Percentiles rank a stretch among this genome's conserved stretches.
These are phyloP conservation scores for Mucor saturninus DNA, from an alignment of 371 early-diverging fungal species.

Conservation along the genomic window DNA sequence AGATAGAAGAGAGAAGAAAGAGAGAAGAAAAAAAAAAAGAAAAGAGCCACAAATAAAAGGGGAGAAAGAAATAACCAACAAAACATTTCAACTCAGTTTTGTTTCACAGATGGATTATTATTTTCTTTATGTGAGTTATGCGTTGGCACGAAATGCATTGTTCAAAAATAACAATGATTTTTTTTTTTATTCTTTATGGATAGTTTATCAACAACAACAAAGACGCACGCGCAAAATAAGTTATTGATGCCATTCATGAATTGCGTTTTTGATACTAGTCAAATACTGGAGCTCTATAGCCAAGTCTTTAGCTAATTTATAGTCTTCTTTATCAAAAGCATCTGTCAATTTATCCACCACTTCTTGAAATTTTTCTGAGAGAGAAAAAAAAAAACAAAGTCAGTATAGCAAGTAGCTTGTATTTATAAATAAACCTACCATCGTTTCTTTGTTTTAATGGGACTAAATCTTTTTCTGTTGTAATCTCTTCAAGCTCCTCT, in stretches of 20 bases:
- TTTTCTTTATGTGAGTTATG: conserved; percentile 8
- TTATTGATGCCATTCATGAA: conserved; percentile 49
- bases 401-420: no score
- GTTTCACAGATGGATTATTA: neutral
- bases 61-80: conserved; percentile 6
- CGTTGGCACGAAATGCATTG: conserved; percentile 20
- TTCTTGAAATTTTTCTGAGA: conserved; percentile 40
- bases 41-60: conserved; percentile 15
- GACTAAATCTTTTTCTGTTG: conserved; percentile 25
- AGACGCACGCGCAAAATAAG: conserved; percentile 13
- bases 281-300: conserved; percentile 74
- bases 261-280: conserved; percentile 66
- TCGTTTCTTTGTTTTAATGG: conserved; percentile 29
- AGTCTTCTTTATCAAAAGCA: conserved; percentile 59
- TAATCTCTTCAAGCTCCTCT: conserved; percentile 74
- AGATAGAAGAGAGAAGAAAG: conserved; percentile 8
- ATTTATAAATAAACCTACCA: conserved; percentile 15
- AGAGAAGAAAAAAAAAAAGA: conserved; percentile 11
- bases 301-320: conserved; percentile 59
- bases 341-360: conserved; percentile 45
- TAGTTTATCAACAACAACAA: conserved; percentile 20
- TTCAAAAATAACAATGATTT: conserved; percentile 9
- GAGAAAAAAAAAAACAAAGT: neutral
- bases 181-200: conserved; percentile 3
- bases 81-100: neutral